Evolutionary conservation across 345 rosid species (phyloP).

Genomic region (Aethionema arabicum): DNA sequence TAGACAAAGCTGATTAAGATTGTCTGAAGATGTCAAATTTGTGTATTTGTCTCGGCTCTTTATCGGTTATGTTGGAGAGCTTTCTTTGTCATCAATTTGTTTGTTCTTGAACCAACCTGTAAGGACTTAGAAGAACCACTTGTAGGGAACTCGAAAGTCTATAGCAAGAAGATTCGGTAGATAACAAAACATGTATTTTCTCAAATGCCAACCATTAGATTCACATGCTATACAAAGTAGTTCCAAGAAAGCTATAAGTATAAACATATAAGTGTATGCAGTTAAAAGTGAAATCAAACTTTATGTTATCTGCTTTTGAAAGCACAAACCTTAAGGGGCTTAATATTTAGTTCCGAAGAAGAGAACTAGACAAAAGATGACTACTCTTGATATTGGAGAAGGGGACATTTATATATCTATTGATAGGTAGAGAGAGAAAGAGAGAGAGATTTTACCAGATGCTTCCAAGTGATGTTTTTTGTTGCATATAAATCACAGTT

Average conservation of each 20-base stretch:
- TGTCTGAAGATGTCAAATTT: slow-evolving; percentile 31
- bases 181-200: slow-evolving; percentile 6
- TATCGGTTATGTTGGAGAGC: slow-evolving; percentile 20
- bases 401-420: no score
- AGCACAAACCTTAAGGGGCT: slow-evolving; percentile 27
- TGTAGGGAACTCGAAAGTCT: no score
- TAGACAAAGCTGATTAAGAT: slow-evolving; percentile 25
- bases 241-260: slow-evolving; percentile 23
- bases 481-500: slow-evolving; percentile 51
- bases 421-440: background rate
- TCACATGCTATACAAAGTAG: slow-evolving; percentile 33
- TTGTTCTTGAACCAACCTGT: no score
- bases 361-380: slow-evolving; percentile 29
- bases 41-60: slow-evolving; percentile 26
- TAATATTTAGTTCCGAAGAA: slow-evolving; percentile 20
- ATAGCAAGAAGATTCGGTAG: no score
- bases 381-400: slow-evolving; percentile 22
- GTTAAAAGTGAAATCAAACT: slow-evolving; percentile 25
- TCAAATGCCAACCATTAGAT: slow-evolving; percentile 21
- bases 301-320: slow-evolving; percentile 21
- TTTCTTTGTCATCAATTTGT: slow-evolving; percentile 15
- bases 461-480: slow-evolving; percentile 19
- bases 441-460: background rate
- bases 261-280: background rate
- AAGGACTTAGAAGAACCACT: no score